A percentile compares a stretch with the other conserved stretches of the same genome.
Conservation (phyloP, 2,329 filamentous ascomycete genomes). For the Trichoderma endophyticum region DNA sequence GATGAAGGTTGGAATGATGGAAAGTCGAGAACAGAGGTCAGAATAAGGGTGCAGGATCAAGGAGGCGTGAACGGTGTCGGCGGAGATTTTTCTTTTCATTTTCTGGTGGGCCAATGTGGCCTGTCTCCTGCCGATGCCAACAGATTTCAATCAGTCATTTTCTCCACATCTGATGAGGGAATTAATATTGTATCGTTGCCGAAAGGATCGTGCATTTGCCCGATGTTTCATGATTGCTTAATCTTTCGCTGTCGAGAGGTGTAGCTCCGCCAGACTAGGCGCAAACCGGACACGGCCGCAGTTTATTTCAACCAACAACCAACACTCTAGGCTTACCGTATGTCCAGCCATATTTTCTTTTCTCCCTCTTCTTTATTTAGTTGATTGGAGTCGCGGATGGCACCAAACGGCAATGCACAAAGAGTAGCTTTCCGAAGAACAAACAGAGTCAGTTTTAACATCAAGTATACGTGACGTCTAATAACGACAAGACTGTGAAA, state of each 20-base stretch:
- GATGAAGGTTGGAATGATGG: too few relatives aligned
- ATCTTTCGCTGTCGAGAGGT: not conserved
- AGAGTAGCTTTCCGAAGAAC: not conserved
- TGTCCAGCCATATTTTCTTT: too few relatives aligned
- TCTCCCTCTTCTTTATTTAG: too few relatives aligned
- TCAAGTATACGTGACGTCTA: too few relatives aligned
- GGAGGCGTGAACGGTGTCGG: too few relatives aligned
- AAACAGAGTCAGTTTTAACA: not conserved
- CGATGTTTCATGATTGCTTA: not conserved
- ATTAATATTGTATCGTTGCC: not conserved
- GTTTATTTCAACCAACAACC: not conserved
- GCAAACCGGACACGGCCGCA: not conserved
- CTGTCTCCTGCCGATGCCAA: not conserved
- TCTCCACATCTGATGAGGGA: not conserved
- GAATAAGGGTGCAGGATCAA: not conserved
- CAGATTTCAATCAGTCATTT: not conserved
- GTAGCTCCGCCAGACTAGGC: not conserved
- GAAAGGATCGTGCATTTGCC: not conserved
- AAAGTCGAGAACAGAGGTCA: not conserved
- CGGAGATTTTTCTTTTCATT: too few relatives aligned
- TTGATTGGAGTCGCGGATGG: too few relatives aligned
- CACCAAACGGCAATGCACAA: not conserved
- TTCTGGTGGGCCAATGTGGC: not conserved
- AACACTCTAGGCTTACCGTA: not conserved
- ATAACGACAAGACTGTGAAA: too few relatives aligned